These are phyloP conservation scores for Cutaneotrichosporon cavernicola DNA, from an alignment of 1,284 basidiomycete species.

Conservation along the genomic window DNA sequence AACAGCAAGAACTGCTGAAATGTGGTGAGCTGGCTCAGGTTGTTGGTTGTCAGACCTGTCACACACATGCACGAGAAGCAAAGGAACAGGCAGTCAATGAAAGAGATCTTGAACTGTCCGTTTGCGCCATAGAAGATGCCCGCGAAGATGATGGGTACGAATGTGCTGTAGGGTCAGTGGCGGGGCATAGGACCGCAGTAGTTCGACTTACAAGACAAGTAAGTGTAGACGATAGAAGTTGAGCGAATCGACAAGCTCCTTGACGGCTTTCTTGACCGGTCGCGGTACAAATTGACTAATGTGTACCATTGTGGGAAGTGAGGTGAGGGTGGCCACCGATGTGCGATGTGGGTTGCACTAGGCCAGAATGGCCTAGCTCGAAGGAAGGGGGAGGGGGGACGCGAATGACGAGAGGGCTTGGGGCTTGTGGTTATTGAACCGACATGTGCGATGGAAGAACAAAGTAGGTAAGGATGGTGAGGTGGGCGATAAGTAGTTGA, in stretches of 20 bases:
- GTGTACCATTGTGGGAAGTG: not conserved
- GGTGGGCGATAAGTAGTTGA: not conserved
- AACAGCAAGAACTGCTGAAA: slow-evolving; percentile 57
- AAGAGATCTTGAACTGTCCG: slow-evolving; percentile 51
- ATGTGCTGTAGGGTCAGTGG: slow-evolving; percentile 30
- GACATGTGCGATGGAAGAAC: slow-evolving; percentile 2
- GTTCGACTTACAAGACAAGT: slow-evolving; percentile 46
- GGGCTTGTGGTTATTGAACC: slow-evolving; percentile 7
- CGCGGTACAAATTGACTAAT: not conserved
- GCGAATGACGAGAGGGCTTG: slow-evolving; percentile 1
- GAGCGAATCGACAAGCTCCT: slow-evolving; percentile 20
- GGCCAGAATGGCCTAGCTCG: not conserved
- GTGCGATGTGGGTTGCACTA: not conserved
- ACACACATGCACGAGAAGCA: slow-evolving; percentile 58
- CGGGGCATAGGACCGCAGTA: too few relatives aligned
- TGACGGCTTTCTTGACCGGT: not conserved
- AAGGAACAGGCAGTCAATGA: slow-evolving; percentile 56
- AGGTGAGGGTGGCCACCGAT: not conserved
- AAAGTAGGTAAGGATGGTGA: not conserved
- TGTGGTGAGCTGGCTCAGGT: slow-evolving; percentile 54
- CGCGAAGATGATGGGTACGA: slow-evolving; percentile 55
- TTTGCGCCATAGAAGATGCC: slow-evolving; percentile 54
- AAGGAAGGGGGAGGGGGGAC: not conserved
- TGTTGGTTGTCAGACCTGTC: slow-evolving; percentile 56
- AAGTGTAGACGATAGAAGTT: slow-evolving; percentile 56